A percentile compares a stretch with the other conserved stretches of the same genome.
phyloP scores from a whole-genome alignment of 2,329 filamentous ascomycete species.

The Cercospora citrullina region DNA sequence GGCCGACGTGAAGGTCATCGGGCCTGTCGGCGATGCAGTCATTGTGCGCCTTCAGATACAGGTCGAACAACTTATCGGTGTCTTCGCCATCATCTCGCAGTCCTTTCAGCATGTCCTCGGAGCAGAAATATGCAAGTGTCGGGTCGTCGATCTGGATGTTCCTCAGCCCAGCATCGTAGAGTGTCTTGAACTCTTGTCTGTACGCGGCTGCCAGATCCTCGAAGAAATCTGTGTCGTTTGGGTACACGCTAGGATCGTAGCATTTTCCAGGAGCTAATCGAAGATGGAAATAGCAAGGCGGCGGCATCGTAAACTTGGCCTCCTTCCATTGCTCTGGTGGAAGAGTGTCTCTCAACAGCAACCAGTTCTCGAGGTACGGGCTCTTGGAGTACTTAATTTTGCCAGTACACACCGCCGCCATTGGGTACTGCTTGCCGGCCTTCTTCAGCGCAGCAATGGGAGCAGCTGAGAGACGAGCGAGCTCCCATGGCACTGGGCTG shows the following conservation, averaged over 20 bases:
- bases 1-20: conserved; percentile 41
- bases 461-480: conserved; percentile 39
- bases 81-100: conserved; percentile 40
- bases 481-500: conserved; percentile 40
- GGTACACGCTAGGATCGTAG: conserved; percentile 39
- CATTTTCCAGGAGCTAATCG: conserved; percentile 41
- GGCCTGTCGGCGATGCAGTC: conserved; percentile 40
- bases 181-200: conserved; percentile 40
- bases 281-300: conserved; percentile 42
- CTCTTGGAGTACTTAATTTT: conserved; percentile 40
- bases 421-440: conserved; percentile 42
- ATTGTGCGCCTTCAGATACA: conserved; percentile 43
- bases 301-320: conserved; percentile 44
- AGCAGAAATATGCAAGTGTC: conserved; percentile 44
- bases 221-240: conserved; percentile 40
- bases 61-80: conserved; percentile 40
- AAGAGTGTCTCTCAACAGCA: conserved; percentile 36
- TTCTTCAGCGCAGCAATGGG: conserved; percentile 43
- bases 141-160: conserved; percentile 44
- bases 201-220: conserved; percentile 40
- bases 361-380: conserved; percentile 42
- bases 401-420: conserved; percentile 41
- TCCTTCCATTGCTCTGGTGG: conserved; percentile 39
- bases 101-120: conserved; percentile 40
- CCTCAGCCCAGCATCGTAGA: conserved; percentile 39